phyloP scores from a whole-genome alignment of 495 filamentous ascomycete species.

The Tuber borchii region DNA sequence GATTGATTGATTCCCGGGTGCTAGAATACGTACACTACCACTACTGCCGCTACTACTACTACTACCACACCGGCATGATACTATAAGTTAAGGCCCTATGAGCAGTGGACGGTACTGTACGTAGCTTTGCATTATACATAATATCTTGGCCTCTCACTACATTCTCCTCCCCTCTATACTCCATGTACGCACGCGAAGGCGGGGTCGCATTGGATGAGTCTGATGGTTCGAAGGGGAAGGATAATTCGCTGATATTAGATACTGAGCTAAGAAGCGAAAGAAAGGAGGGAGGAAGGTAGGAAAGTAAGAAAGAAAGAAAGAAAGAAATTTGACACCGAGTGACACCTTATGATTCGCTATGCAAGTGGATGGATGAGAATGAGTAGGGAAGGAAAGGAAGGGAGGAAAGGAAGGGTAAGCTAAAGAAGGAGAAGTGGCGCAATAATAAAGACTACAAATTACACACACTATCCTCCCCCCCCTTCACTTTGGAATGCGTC shows the following conservation, averaged over 20 bases:
- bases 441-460: neutral
- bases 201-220: neutral
- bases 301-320: neutral
- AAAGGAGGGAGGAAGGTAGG: neutral
- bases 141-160: neutral
- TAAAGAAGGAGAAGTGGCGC: neutral
- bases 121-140: neutral
- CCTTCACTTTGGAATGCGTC: neutral
- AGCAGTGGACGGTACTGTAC: neutral
- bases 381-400: neutral
- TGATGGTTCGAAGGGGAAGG: neutral
- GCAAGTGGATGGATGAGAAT: neutral
- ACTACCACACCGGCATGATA: no score
- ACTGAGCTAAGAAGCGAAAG: neutral
- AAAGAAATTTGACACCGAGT: neutral
- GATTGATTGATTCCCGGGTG: no score
- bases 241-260: neutral
- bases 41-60: no score
- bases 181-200: neutral
- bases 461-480: neutral
- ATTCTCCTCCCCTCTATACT: no score
- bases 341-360: constrained; percentile 1
- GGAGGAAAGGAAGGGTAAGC: neutral
- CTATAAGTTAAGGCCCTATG: no score
- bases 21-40: no score